Evolutionary conservation across 208 protist species (phyloP).

Genomic region (Angomonas ambiguus): DNA sequence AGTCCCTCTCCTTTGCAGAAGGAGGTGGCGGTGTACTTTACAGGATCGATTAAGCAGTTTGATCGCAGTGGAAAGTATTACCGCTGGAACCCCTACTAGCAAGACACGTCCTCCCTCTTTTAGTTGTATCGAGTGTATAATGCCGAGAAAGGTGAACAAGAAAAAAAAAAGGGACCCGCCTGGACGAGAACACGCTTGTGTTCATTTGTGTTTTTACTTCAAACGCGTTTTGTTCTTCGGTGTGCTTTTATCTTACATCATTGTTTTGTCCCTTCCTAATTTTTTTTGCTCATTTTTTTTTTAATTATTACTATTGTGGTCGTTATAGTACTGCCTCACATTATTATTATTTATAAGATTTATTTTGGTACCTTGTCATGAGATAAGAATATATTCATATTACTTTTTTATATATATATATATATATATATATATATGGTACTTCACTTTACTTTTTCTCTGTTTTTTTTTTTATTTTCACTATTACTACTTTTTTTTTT

Average conservation of each 20-base stretch:
- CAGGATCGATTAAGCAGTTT: neutral
- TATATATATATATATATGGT: no score
- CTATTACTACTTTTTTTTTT: constrained; percentile 2
- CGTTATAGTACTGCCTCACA: no score
- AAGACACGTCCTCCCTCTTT: neutral
- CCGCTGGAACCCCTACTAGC: neutral
- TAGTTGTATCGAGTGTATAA: no score
- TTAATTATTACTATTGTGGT: no score
- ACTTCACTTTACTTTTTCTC: neutral
- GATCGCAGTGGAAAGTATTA: neutral
- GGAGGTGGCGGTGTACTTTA: neutral
- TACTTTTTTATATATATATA: no score
- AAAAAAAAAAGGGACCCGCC: no score
- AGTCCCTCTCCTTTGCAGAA: neutral
- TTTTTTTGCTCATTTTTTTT: neutral
- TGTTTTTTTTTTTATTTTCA: constrained; percentile 4
- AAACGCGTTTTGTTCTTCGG: neutral
- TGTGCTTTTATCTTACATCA: neutral
- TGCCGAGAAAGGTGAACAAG: no score
- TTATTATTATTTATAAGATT: no score
- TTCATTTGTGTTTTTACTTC: constrained; percentile 5
- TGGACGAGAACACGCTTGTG: no score
- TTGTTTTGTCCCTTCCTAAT: neutral
- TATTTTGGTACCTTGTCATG: no score
- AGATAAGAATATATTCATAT: no score